Conservation (phyloP, 2,329 filamentous ascomycete genomes). For the Trichoderma endophyticum region DNA sequence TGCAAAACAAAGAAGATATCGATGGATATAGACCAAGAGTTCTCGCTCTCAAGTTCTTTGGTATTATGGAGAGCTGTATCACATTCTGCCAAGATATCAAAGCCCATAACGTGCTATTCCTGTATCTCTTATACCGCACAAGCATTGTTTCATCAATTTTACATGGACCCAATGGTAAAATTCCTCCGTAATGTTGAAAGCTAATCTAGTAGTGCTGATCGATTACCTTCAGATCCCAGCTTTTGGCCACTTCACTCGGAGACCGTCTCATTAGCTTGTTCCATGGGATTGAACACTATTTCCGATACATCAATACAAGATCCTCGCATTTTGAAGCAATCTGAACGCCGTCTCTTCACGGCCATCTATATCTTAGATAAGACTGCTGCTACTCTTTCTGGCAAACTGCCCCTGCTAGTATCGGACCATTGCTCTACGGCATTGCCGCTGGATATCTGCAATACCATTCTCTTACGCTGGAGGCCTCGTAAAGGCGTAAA, state of each 20-base stretch:
- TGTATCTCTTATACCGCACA: neutral
- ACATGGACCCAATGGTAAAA: neutral
- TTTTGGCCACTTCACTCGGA: neutral
- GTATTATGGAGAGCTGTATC: neutral
- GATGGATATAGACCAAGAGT: neutral
- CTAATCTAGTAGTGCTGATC: neutral
- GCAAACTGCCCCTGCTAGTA: neutral
- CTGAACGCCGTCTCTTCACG: conserved; percentile 1
- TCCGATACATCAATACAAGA: neutral
- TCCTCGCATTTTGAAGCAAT: neutral
- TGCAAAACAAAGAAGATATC: neutral
- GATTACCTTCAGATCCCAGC: neutral
- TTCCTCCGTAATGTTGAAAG: neutral
- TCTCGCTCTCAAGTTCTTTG: neutral
- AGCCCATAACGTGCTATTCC: neutral
- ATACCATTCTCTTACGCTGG: neutral
- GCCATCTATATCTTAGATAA: conserved; percentile 2
- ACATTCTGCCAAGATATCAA: neutral
- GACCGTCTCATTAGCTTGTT: neutral
- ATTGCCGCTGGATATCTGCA: neutral
- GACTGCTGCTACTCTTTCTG: neutral
- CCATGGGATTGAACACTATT: neutral
- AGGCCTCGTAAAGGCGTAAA: neutral
- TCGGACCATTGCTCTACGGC: neutral
- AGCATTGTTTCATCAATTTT: conserved; percentile 1